These are phyloP conservation scores for Solanum pimpinellifolium DNA, from an alignment of 257 asterid species.

Conservation along the genomic window DNA sequence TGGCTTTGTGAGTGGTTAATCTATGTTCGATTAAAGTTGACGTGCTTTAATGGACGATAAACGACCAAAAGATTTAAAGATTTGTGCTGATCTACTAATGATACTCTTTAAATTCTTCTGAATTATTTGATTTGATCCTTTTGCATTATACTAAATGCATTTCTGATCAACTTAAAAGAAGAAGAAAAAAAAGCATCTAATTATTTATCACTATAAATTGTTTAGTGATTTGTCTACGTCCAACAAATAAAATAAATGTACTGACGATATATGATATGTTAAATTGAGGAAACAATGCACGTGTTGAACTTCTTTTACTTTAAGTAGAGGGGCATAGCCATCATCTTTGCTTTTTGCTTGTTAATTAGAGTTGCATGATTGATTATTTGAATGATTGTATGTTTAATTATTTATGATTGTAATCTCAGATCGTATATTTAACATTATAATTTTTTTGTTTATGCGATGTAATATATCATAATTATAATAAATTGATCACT, in stretches of 20 bases:
- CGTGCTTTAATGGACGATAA: neutral
- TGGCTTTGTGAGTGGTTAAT: neutral
- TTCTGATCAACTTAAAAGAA: neutral
- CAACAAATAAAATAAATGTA: neutral
- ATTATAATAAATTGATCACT: no score
- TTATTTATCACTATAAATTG: neutral
- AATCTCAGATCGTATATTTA: neutral
- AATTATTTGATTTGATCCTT: neutral
- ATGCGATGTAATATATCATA: no score
- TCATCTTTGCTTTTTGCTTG: neutral
- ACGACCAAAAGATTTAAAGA: neutral
- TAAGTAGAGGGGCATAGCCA: neutral
- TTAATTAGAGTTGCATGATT: neutral
- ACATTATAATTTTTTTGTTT: neutral
- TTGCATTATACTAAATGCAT: neutral
- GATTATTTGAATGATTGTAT: neutral
- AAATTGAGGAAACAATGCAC: neutral
- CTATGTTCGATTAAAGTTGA: neutral
- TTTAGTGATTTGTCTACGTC: neutral
- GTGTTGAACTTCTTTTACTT: neutral
- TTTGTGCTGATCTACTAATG: neutral
- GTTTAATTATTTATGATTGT: neutral
- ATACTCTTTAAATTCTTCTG: neutral
- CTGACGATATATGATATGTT: neutral
- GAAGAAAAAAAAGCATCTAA: neutral